These are phyloP conservation scores for Cordyceps fumosorosea DNA, from an alignment of 2,329 filamentous ascomycete genomes.

Conservation along the genomic window DNA sequence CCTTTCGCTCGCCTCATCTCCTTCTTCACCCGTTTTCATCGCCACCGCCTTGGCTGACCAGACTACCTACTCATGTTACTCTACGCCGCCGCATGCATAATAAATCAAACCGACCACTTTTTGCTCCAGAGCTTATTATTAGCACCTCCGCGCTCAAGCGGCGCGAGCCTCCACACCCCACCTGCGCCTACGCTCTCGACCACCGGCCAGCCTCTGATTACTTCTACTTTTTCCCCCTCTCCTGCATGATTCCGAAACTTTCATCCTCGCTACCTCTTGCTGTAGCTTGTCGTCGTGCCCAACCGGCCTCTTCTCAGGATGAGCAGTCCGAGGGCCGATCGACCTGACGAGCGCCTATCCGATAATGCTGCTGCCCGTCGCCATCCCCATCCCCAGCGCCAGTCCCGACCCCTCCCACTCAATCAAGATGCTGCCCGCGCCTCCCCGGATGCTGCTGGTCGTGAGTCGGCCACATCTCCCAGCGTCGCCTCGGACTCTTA, in stretches of 20 bases:
- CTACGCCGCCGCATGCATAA: neutral
- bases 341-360: constrained; percentile 3
- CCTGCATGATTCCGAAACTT: neutral
- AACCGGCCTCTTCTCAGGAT: neutral
- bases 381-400: neutral
- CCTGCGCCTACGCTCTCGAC: neutral
- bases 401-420: neutral
- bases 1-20: neutral
- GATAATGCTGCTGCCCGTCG: neutral
- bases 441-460: neutral
- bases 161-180: constrained; percentile 1
- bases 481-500: neutral
- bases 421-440: neutral
- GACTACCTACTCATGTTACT: neutral
- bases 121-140: neutral
- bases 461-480: neutral
- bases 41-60: neutral
- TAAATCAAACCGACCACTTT: too few relatives aligned
- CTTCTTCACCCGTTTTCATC: neutral
- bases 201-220: neutral
- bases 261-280: neutral
- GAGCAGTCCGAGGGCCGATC: neutral
- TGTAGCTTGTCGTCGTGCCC: neutral
- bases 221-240: neutral
- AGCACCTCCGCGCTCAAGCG: neutral